Conservation (phyloP, 2,329 filamentous ascomycete species). For the Drechslerella coelobrocha region DNA sequence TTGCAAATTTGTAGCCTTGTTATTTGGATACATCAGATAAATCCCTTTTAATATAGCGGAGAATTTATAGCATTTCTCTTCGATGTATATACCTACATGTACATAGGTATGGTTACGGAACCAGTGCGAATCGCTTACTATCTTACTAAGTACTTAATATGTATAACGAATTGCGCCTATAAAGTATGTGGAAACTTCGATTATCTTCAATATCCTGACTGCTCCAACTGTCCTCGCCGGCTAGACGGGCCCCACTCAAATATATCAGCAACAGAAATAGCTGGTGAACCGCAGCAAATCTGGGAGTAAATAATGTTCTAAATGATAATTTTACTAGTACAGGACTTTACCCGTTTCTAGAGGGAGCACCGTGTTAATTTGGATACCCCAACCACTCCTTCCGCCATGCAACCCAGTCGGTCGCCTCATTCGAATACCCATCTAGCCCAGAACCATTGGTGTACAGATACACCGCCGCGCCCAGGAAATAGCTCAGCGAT, state of each 20-base stretch:
- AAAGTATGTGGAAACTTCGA: too few relatives aligned
- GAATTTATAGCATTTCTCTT: neutral
- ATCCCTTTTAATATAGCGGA: neutral
- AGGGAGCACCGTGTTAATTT: too few relatives aligned
- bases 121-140: too few relatives aligned
- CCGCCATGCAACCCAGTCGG: neutral
- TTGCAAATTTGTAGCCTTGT: slow-evolving; percentile 31
- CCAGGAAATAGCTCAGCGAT: neutral
- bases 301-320: too few relatives aligned
- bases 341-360: neutral
- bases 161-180: too few relatives aligned
- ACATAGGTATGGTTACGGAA: too few relatives aligned
- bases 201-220: too few relatives aligned
- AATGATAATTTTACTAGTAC: neutral
- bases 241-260: too few relatives aligned
- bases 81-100: neutral
- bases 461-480: slow-evolving; percentile 6
- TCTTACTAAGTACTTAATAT: too few relatives aligned
- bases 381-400: neutral
- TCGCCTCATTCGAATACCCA: neutral
- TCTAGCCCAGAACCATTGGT: neutral
- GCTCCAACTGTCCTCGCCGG: too few relatives aligned
- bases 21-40: neutral
- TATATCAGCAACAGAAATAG: too few relatives aligned
- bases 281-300: too few relatives aligned